Base-by-base conservation (phyloP, 768 basidiomycete genomes). In the Gloeopeniophorella convolvens region DNA sequence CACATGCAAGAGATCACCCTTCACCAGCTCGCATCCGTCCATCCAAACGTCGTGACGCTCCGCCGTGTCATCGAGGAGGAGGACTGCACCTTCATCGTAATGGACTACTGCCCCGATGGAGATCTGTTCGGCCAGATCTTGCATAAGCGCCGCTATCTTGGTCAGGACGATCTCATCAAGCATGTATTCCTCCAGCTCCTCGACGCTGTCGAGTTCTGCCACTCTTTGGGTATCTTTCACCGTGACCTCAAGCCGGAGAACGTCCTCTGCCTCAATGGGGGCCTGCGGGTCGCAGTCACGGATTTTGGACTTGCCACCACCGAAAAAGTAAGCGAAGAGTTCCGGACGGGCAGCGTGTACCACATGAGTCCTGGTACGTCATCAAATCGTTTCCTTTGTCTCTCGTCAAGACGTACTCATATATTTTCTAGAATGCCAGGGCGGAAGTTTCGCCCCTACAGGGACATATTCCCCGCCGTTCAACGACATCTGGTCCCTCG, bases 201-300 rank as follows among this genome's bases (percentile, higher is more conserved):
- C 59, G 91, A 95, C 61, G 89, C 91, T 5, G 87, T 97, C 62
- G 85, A 91, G 59, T 87, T 93, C 67, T 93, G 91, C 66, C 95
- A 99, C 67, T 78, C 79, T 16, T 72, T 88, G 41, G 89, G 89
- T 37, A 91, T 99, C 61, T 95, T 89, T 71, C 95, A 98, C 66
- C 88, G 95, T 37, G 95, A 98, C 66, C 72, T 99, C 63, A 99
- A 98, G 73, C 95, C 95, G 4, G 95, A 99, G 72, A 96, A 90
- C 65, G 80, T 96, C 50, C 73, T 97, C 39, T 94, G 91, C 67
- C 86, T 84, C 71, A 76, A 84, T 64, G 68, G 76, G 56, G 93
- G 92, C 41, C 72, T 76, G 57, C 75, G 79, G 43, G 78, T 96
- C 45, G 83, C 89, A 44, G 78, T 98, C 55, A 94, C 93, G 31